Evolutionary conservation across 1,284 basidiomycete species (phyloP).

Genomic region (Sanghuangporus weigelae): DNA sequence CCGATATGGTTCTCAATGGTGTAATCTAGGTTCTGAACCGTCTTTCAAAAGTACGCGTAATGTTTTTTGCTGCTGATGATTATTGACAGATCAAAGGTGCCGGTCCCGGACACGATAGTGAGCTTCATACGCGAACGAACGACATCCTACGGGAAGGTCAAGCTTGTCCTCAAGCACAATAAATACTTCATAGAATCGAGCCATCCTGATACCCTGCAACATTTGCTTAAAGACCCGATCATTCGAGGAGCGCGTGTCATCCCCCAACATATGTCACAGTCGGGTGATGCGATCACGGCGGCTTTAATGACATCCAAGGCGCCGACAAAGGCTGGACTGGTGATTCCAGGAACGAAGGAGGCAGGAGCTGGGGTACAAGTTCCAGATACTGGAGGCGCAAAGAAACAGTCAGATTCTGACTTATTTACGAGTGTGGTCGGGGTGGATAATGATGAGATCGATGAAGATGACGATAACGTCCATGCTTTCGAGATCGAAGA

Average conservation of each 20-base stretch:
- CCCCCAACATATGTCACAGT: slow-evolving; percentile 34
- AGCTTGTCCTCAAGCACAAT: slow-evolving; percentile 95
- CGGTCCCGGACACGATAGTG: slow-evolving; percentile 80
- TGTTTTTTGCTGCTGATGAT: neutral
- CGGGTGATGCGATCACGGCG: slow-evolving; percentile 66
- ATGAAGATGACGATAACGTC: slow-evolving; percentile 7
- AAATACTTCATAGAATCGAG: slow-evolving; percentile 93
- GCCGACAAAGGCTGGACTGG: slow-evolving; percentile 72
- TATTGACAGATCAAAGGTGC: slow-evolving; percentile 51
- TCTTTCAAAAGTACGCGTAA: slow-evolving; percentile 66
- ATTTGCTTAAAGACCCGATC: slow-evolving; percentile 77
- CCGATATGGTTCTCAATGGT: slow-evolving; percentile 21
- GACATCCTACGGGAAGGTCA: slow-evolving; percentile 93
- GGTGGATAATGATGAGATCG: slow-evolving; percentile 71
- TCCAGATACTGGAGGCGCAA: slow-evolving; percentile 36
- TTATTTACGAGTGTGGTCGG: slow-evolving; percentile 90
- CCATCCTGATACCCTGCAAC: slow-evolving; percentile 86
- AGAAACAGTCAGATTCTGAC: slow-evolving; percentile 54
- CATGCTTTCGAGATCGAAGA: slow-evolving; percentile 75
- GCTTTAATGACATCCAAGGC: slow-evolving; percentile 83
- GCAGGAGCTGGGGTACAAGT: slow-evolving; percentile 54
- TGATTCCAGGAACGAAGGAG: slow-evolving; percentile 83
- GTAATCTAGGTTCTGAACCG: slow-evolving; percentile 70
- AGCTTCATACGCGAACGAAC: slow-evolving; percentile 88
- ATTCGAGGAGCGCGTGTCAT: slow-evolving; percentile 81